Evolutionary conservation across 352 stramenopile genomes (phyloP), one percentile per base, ranked within the genome.

Genomic region (Globisporangium apiculatum): DNA sequence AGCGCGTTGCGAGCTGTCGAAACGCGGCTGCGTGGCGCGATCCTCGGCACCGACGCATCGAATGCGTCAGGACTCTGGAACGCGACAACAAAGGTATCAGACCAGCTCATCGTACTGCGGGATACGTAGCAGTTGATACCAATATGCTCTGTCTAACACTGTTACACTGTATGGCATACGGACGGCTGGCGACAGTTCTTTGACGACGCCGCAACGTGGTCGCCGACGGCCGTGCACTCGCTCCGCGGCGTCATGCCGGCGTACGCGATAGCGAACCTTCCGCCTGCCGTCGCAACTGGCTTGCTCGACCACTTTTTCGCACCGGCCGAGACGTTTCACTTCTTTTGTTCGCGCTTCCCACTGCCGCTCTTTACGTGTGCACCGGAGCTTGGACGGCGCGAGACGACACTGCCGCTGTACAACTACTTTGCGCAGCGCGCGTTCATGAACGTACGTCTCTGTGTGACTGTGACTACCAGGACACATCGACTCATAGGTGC

Each of bases 361-460:
- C 68, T 75, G 40, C 67, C 73, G 1, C 87, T 87, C 60, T 86
- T 87, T 51, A 68, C 76, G 0, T 94, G 80, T 50, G 14, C 35
- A 3, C 62, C 75, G 0, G 53, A 54, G 8, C 50, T 66, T 1
- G 42, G 58, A 7, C 36, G 31, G 11, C n/a, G 62, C 24, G 58
- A 58, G 10, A 64, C 53, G 17, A 82, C 72, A 9, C 69, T 72
- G 62, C 59, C 82, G 12, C 66, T 88, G 11, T 91, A 90, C 72
- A 93, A 91, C 58, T 91, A 91, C 61, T 85, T 79, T 55, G 46
- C 87, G 5, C 80, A 90, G 55, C 79, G 82, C 31, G 77, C 69
- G 3, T 88, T 94, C 56, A 55, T 66, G 31, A 78, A 75, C 60
- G 85, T 94, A 71, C 37, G 76, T 71, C 1, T 41, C 14, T 24